Evolutionary conservation across 768 basidiomycete genomes (phyloP).

Genomic region (Boletellus emodensis): DNA sequence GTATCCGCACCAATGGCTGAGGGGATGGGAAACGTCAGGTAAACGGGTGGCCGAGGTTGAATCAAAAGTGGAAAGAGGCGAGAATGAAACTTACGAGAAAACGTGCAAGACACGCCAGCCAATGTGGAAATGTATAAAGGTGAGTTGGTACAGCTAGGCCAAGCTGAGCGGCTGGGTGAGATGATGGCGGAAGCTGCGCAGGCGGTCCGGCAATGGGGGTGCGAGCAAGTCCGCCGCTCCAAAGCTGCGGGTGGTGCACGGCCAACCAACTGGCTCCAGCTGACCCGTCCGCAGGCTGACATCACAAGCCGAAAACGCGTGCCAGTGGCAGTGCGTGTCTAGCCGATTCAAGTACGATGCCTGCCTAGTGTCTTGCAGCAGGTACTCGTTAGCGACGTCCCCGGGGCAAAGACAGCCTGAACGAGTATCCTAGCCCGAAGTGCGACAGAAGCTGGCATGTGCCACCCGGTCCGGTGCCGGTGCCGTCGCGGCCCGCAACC

Average conservation of each 20-base stretch:
- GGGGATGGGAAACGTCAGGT: conserved; percentile 36
- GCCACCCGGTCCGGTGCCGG: neutral
- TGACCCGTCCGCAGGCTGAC: conserved; percentile 19
- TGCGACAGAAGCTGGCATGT: too few relatives aligned
- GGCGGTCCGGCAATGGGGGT: conserved; percentile 2
- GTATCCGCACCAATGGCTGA: conserved; percentile 21
- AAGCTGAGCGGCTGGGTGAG: conserved; percentile 9
- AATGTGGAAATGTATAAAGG: conserved; percentile 9
- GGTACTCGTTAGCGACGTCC: too few relatives aligned
- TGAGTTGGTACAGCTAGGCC: conserved; percentile 6
- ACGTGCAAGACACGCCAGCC: conserved; percentile 31
- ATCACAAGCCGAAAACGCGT: conserved; percentile 23
- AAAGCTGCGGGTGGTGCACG: conserved; percentile 11
- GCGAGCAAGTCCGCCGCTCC: conserved; percentile 6
- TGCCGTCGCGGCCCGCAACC: conserved; percentile 3
- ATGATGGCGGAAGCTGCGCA: conserved; percentile 9
- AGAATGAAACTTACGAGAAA: conserved; percentile 27
- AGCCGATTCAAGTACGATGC: conserved; percentile 1
- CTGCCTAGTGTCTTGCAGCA: neutral
- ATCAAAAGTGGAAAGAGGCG: conserved; percentile 28
- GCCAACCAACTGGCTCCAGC: neutral
- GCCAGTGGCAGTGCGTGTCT: conserved; percentile 22
- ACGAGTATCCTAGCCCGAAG: too few relatives aligned
- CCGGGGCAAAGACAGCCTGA: too few relatives aligned
- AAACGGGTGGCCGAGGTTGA: conserved; percentile 33